phyloP scores from a whole-genome alignment of 176 grass and related monocot species.

The Raddia guianensis region DNA sequence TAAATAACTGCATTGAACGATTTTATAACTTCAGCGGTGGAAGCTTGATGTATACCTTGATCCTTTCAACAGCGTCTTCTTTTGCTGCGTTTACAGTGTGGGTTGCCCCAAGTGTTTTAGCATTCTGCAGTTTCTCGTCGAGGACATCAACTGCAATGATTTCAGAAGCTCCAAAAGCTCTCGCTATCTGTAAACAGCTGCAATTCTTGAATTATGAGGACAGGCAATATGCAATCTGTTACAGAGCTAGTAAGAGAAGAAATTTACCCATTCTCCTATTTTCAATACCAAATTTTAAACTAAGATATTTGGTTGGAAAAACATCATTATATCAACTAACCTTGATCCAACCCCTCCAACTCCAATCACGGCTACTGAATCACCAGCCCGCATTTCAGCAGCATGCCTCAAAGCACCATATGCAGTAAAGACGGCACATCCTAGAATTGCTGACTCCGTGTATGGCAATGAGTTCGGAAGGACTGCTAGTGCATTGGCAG shows the following conservation, averaged over 20 bases:
- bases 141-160: slow-evolving; percentile 92
- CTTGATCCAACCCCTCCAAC: slow-evolving; percentile 98
- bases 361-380: slow-evolving; percentile 96
- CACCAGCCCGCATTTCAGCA: slow-evolving; percentile 85
- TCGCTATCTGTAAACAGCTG: slow-evolving; percentile 98
- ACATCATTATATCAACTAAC: slow-evolving; percentile 47
- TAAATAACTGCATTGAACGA: not conserved
- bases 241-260: not conserved
- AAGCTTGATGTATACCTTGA: slow-evolving; percentile 60
- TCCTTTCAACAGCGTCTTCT: slow-evolving; percentile 91
- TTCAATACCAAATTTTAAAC: not conserved
- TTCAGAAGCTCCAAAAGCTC: slow-evolving; percentile 94
- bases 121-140: slow-evolving; percentile 90
- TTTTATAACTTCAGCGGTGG: slow-evolving; percentile 3
- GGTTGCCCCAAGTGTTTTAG: slow-evolving; percentile 83
- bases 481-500: slow-evolving; percentile 79
- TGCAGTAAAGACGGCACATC: slow-evolving; percentile 94
- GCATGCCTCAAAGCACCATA: slow-evolving; percentile 96
- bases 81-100: slow-evolving; percentile 83
- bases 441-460: slow-evolving; percentile 87
- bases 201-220: slow-evolving; percentile 33
- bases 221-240: not conserved
- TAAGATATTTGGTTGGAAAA: not conserved
- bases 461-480: slow-evolving; percentile 84
- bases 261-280: not conserved